Conservation (phyloP, 2,329 filamentous ascomycete genomes). For the Trichoderma afroharzianum region DNA sequence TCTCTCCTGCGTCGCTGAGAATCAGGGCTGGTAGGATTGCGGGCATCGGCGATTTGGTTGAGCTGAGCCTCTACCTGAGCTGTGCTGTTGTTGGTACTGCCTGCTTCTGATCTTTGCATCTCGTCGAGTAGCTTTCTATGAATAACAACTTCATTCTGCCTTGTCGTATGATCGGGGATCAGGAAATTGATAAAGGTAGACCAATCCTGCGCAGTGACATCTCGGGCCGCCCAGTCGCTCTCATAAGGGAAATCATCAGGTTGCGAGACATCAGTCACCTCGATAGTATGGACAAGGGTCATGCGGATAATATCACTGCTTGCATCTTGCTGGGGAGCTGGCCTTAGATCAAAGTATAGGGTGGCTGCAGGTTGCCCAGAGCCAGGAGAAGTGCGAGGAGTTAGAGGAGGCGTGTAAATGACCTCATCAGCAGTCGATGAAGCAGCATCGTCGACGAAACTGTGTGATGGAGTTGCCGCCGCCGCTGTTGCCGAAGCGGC, state of each 20-base stretch:
- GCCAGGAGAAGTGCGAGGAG: constrained; percentile 35
- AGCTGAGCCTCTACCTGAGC: constrained; percentile 41
- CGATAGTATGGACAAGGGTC: constrained; percentile 33
- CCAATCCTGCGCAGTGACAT: constrained; percentile 54
- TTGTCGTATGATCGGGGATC: constrained; percentile 45
- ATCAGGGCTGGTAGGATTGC: constrained; percentile 13
- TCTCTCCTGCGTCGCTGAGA: constrained; percentile 27
- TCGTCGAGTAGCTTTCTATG: constrained; percentile 49
- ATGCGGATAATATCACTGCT: constrained; percentile 20
- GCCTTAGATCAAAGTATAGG: constrained; percentile 46
- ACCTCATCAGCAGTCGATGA: constrained; percentile 43
- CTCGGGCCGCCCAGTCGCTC: constrained; percentile 36
- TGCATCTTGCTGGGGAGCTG: constrained; percentile 28
- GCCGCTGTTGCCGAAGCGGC: constrained; percentile 14
- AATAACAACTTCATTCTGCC: constrained; percentile 44
- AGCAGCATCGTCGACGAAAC: constrained; percentile 36
- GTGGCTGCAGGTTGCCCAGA: constrained; percentile 22
- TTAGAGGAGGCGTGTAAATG: constrained; percentile 51
- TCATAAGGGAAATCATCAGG: constrained; percentile 45
- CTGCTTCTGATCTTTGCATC: constrained; percentile 26
- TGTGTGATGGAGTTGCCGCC: constrained; percentile 24
- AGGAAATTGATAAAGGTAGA: constrained; percentile 56
- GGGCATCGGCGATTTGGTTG: constrained; percentile 29
- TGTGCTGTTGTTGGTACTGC: constrained; percentile 27
- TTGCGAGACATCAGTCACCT: constrained; percentile 33